phyloP scores from a whole-genome alignment of 352 stramenopile species.

The Phytopythium litorale region DNA sequence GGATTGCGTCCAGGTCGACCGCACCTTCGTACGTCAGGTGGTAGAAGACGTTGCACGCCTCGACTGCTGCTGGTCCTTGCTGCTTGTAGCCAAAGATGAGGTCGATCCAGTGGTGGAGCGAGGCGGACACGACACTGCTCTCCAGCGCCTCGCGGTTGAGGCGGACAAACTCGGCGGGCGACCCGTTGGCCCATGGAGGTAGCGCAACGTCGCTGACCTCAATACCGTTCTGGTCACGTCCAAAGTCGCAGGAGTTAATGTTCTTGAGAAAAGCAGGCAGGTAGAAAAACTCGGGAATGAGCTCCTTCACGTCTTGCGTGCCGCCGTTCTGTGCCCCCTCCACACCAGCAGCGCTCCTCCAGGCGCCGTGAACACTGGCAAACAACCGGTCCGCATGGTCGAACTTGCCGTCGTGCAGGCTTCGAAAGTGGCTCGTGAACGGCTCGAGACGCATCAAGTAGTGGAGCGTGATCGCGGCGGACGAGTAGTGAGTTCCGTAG shows the following conservation, averaged over 20 bases:
- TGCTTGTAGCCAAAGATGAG: slow-evolving; percentile 98
- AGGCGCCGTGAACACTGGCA: slow-evolving; percentile 90
- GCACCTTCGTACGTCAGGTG: slow-evolving; percentile 97
- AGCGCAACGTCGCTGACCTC: slow-evolving; percentile 90
- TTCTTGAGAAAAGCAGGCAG: slow-evolving; percentile 96
- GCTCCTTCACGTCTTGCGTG: slow-evolving; percentile 97
- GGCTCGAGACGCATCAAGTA: slow-evolving; percentile 97
- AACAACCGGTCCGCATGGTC: slow-evolving; percentile 98
- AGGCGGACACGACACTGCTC: slow-evolving; percentile 92
- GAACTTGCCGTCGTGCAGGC: slow-evolving; percentile 96
- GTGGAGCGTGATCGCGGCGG: slow-evolving; percentile 94
- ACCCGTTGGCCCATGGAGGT: slow-evolving; percentile 93
- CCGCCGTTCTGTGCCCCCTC: slow-evolving; percentile 58
- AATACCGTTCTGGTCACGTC: slow-evolving; percentile 80
- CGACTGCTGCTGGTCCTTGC: slow-evolving; percentile 90
- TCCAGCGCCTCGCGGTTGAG: slow-evolving; percentile 95
- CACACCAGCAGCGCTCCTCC: slow-evolving; percentile 74
- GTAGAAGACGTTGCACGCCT: slow-evolving; percentile 97
- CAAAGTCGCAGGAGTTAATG: slow-evolving; percentile 93
- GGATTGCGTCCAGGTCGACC: slow-evolving; percentile 92
- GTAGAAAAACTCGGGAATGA: slow-evolving; percentile 98
- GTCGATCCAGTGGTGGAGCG: slow-evolving; percentile 98
- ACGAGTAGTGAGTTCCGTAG: slow-evolving; percentile 95
- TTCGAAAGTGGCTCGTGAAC: slow-evolving; percentile 92
- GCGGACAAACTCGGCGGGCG: slow-evolving; percentile 92